Conservation (phyloP, 1,284 basidiomycete species). For the Cystobasidiaceae sp. region DNA sequence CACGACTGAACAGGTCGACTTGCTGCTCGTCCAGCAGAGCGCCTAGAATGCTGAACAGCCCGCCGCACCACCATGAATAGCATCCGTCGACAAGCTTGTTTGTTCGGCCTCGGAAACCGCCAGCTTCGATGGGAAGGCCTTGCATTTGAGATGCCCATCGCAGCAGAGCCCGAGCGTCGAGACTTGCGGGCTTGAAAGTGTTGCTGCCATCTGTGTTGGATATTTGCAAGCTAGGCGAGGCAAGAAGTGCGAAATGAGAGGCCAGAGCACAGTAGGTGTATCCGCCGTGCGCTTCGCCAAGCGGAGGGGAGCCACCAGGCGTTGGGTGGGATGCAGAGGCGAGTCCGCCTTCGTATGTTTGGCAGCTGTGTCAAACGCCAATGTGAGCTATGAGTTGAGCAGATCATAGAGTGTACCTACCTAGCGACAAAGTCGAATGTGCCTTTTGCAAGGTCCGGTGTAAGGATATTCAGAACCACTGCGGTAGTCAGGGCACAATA, state of each 20-base stretch:
- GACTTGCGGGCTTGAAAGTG: conserved; percentile 41
- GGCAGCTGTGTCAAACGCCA: conserved; percentile 62
- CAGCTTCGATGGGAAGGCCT: conserved; percentile 72
- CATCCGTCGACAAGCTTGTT: conserved; percentile 99
- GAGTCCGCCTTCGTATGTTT: conserved; percentile 98
- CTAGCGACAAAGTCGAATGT: conserved; percentile 52
- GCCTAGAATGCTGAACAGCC: conserved; percentile 74
- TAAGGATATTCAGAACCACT: conserved; percentile 70
- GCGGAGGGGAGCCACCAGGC: conserved; percentile 50
- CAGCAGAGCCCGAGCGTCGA: conserved; percentile 62
- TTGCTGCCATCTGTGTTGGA: background rate
- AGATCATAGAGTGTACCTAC: conserved; percentile 36
- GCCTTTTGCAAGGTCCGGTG: conserved; percentile 68
- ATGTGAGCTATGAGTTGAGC: background rate
- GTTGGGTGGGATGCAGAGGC: conserved; percentile 72
- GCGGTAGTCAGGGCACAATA: conserved; percentile 72
- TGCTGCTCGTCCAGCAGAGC: conserved; percentile 51
- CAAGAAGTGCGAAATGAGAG: conserved; percentile 68
- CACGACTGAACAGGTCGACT: conserved; percentile 40
- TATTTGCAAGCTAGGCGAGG: conserved; percentile 41
- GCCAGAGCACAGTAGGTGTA: conserved; percentile 92
- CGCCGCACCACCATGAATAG: conserved; percentile 98
- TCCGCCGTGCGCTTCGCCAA: conserved; percentile 95
- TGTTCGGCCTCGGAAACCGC: conserved; percentile 86
- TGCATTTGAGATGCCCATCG: conserved; percentile 87